phyloP scores from a whole-genome alignment of 1,284 basidiomycete genomes.

The Rhodotorula sp. region DNA sequence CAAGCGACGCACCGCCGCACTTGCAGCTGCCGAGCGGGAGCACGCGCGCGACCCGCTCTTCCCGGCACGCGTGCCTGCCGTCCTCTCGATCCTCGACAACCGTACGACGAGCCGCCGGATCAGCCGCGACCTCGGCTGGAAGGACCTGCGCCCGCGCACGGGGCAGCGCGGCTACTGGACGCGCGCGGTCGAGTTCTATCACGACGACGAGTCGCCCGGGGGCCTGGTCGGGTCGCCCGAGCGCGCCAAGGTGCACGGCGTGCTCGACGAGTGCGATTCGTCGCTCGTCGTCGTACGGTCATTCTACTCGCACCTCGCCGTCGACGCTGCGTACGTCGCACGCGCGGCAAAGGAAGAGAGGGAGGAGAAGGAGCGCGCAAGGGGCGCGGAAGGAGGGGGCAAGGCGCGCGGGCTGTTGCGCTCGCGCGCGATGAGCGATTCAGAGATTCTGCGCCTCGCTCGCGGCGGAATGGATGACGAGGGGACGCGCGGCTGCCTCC shows the following conservation, averaged over 20 bases:
- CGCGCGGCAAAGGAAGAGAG: neutral
- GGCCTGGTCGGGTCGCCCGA: neutral
- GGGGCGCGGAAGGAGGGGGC: too few species aligned
- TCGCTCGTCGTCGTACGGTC: constrained; percentile 26
- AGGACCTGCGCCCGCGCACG: constrained; percentile 10
- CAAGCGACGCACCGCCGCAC: neutral
- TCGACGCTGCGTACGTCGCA: constrained; percentile 17
- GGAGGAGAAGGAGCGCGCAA: neutral
- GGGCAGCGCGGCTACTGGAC: constrained; percentile 34
- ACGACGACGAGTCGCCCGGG: constrained; percentile 7
- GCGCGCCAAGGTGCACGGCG: neutral
- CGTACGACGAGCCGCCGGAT: constrained; percentile 16
- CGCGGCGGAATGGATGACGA: neutral
- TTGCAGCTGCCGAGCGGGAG: neutral
- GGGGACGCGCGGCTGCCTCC: neutral
- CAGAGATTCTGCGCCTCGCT: constrained; percentile 1
- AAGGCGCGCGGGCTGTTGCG: neutral
- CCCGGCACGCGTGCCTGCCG: neutral
- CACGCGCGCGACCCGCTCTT: neutral
- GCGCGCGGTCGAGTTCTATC: constrained; percentile 8
- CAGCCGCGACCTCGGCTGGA: neutral
- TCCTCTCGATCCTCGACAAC: constrained; percentile 30
- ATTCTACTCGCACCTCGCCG: constrained; percentile 17
- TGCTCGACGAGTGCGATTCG: constrained; percentile 24
- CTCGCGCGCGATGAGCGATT: constrained; percentile 13